Percentiles rank a stretch among this genome's conserved stretches.
Conservation (phyloP, 495 filamentous ascomycete species). For the Podospora pseudocomata region DNA sequence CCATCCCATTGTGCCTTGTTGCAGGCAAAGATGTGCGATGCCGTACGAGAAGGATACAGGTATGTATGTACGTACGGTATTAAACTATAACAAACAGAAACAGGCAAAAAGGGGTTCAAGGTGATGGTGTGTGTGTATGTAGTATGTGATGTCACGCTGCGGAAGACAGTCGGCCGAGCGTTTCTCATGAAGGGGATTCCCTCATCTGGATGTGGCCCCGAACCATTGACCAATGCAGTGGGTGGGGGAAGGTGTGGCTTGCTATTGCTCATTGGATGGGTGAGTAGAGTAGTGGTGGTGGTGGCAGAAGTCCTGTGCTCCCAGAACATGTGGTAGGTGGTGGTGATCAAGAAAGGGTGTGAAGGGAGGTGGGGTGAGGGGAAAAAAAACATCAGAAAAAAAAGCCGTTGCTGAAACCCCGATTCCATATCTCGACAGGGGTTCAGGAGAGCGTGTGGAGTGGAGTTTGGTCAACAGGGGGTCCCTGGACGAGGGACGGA, state of each 20-base stretch:
- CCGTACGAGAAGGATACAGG: not conserved
- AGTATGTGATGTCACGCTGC: constrained; percentile 4
- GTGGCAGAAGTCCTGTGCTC: not conserved
- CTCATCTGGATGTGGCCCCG: not conserved
- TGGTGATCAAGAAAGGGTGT: not conserved
- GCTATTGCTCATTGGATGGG: not conserved
- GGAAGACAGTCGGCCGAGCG: not conserved
- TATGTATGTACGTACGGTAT: not conserved
- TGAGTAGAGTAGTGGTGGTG: not conserved
- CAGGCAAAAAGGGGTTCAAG: not conserved
- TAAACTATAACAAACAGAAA: not conserved
- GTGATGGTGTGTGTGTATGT: not conserved
- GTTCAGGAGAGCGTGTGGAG: not conserved
- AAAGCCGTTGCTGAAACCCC: not conserved
- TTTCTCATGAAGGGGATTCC: not conserved
- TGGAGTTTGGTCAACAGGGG: not conserved
- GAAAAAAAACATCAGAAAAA: constrained; percentile 1
- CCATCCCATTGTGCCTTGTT: not conserved
- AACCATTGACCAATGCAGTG: not conserved
- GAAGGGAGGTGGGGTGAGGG: not conserved
- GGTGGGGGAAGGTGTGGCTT: not conserved
- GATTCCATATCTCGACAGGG: not conserved
- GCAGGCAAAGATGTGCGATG: not conserved
- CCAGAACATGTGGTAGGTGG: not conserved
- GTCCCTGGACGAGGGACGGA: not conserved